Conservation (phyloP, 805 yeast species). For the Yamadazyma tumulicola region DNA sequence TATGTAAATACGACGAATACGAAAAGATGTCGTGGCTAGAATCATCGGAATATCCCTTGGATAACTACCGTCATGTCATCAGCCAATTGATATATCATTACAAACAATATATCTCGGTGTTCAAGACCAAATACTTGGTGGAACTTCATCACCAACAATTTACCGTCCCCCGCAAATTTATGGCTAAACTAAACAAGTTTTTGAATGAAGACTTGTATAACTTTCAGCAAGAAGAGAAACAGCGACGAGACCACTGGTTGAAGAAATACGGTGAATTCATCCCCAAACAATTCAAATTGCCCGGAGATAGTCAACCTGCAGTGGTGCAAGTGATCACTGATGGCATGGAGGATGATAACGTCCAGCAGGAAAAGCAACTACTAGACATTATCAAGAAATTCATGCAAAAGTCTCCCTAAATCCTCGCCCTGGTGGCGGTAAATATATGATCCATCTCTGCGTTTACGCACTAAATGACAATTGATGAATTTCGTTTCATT, state of each 20-base stretch:
- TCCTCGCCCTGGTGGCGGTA: not conserved
- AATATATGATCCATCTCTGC: not conserved
- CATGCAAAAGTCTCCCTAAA: not conserved
- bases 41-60: slow-evolving; percentile 14
- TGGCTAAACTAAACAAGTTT: slow-evolving; percentile 28
- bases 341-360: slow-evolving; percentile 30
- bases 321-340: slow-evolving; percentile 42
- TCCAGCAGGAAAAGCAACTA: slow-evolving; percentile 18
- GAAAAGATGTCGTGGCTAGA: slow-evolving; percentile 12
- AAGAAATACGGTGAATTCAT: slow-evolving; percentile 37
- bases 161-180: slow-evolving; percentile 35
- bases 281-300: slow-evolving; percentile 36
- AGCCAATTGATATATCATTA: slow-evolving; percentile 33
- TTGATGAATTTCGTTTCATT: slow-evolving; percentile 6
- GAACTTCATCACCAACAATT: slow-evolving; percentile 40
- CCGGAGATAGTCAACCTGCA: slow-evolving; percentile 37
- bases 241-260: slow-evolving; percentile 34
- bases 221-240: slow-evolving; percentile 32
- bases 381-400: slow-evolving; percentile 18
- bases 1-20: slow-evolving; percentile 15
- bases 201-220: slow-evolving; percentile 28
- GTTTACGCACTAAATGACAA: not conserved
- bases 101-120: slow-evolving; percentile 29
- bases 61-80: slow-evolving; percentile 23
- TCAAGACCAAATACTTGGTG: slow-evolving; percentile 31